Base-by-base conservation (phyloP, 2,329 filamentous ascomycete genomes). In the Ophiobolus disseminans region DNA sequence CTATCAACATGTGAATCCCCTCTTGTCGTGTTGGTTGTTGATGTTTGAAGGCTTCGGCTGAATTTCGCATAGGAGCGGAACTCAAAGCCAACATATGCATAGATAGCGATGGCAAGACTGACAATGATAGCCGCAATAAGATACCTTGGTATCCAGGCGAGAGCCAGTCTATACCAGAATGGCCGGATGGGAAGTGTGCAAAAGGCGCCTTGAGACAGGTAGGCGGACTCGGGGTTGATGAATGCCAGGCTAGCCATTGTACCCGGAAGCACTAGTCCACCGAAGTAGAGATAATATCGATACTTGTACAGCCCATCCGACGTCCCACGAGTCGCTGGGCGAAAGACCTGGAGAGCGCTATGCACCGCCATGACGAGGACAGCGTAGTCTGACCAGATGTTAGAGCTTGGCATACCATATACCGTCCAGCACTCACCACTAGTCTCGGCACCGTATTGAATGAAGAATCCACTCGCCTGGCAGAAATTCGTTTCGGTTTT, bases 111-210 rank as follows among this genome's bases (percentile, higher is more conserved):
- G 39, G 90, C 90, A 2, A 89, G 82, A 21, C 78, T 69, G 25
- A 90, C 73, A 54, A 92, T 87, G 20, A 81, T 75, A 7, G 80
- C 63, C 56, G 88, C 83, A 41, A 91, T 85, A 26, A 89, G 57
- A 55, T 91, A 91, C 40, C 89, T 81, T 26, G 89, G 89, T 6
- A 89, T 79, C 89, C 89, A 93, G 48, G 82, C 82, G 2, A 92
- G 75, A 0, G 82, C 84, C 13, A 87, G 75, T 34, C 85, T 80
- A 54, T 87, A 86, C 89, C 89, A 92, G 51, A 80, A 79, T 0
- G 87, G 86, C 3, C 82, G 77, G 13, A 82, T 75, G 0, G 88
- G 87, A 2, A 92, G 76, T 53, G 86, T 87, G 69, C 89, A 93
- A 60, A 86, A 88, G 16, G 85, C 82, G 1, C 86, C 86, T 39